Evolutionary conservation across 495 filamentous ascomycete species (phyloP).

Genomic region (Penicillium argentinense): DNA sequence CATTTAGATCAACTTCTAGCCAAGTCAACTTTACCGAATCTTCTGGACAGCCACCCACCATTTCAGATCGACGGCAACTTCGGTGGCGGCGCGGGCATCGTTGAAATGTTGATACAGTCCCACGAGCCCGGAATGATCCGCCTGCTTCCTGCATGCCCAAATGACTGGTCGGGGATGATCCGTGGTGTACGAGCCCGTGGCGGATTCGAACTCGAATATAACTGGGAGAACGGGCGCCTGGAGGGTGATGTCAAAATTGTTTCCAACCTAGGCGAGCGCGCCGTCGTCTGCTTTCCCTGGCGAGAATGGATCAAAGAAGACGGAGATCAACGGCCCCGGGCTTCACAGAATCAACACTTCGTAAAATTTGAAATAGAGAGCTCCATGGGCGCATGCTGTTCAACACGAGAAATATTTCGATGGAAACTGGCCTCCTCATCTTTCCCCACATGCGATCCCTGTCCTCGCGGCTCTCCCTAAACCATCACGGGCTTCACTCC

Average conservation of each 20-base stretch:
- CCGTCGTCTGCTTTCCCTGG: conserved; percentile 23
- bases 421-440: no score
- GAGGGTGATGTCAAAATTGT: conserved; percentile 17
- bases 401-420: no score
- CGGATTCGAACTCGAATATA: conserved; percentile 40
- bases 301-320: conserved; percentile 10
- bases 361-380: neutral
- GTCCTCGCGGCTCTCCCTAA: conserved; percentile 6
- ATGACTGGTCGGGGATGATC: conserved; percentile 34
- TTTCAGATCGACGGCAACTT: conserved; percentile 58
- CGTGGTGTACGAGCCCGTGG: conserved; percentile 42
- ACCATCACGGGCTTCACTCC: conserved; percentile 1
- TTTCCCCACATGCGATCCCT: neutral
- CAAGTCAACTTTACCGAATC: conserved; percentile 39
- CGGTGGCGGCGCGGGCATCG: conserved; percentile 46
- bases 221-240: conserved; percentile 29
- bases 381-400: no score
- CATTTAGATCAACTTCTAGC: conserved; percentile 39
- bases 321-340: conserved; percentile 12
- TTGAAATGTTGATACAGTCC: conserved; percentile 53
- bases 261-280: conserved; percentile 14
- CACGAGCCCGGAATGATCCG: conserved; percentile 44
- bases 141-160: conserved; percentile 44
- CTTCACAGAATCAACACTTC: conserved; percentile 1
- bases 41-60: conserved; percentile 44